Percentiles rank a stretch among this genome's conserved stretches.
Conservation (phyloP, 176 grass and related monocot species). For the Chloris gayana region DNA sequence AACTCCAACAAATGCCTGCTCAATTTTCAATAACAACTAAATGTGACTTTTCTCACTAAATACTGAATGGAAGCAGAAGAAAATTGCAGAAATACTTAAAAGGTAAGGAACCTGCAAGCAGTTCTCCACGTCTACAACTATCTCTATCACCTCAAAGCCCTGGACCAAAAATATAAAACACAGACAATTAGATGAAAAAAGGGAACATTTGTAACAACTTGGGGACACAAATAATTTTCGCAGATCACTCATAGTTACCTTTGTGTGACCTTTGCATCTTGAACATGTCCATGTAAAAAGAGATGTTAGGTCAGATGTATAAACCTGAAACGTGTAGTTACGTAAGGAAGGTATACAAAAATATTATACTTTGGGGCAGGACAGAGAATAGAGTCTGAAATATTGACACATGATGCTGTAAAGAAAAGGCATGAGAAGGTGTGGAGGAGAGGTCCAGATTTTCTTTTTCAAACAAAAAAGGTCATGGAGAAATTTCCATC, state of each 20-base stretch:
- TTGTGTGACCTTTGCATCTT: conserved; percentile 72
- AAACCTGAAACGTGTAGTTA: conserved; percentile 69
- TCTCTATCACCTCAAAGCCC: conserved; percentile 86
- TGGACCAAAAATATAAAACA: conserved; percentile 36
- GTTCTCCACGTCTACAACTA: conserved; percentile 86
- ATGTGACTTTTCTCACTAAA: conserved; percentile 2
- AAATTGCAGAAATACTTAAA: background rate
- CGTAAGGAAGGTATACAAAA: background rate
- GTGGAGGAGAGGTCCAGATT: background rate
- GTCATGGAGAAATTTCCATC: background rate
- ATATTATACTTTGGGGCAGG: background rate
- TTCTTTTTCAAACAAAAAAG: background rate
- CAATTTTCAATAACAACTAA: conserved; percentile 13
- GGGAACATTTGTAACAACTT: background rate
- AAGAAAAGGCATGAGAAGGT: background rate
- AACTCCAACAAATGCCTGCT: conserved; percentile 91
- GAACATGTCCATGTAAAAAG: conserved; percentile 82
- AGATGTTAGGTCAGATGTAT: conserved; percentile 78
- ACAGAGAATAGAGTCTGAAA: background rate
- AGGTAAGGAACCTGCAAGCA: conserved; percentile 73
- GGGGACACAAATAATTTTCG: conserved; percentile 5
- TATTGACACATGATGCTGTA: background rate
- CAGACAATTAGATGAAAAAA: conserved; percentile 5
- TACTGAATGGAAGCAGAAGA: conserved; percentile 25
- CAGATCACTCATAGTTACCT: conserved; percentile 46